Conservation (phyloP, 1,284 basidiomycete genomes). For the Hemileia vastatrix region DNA sequence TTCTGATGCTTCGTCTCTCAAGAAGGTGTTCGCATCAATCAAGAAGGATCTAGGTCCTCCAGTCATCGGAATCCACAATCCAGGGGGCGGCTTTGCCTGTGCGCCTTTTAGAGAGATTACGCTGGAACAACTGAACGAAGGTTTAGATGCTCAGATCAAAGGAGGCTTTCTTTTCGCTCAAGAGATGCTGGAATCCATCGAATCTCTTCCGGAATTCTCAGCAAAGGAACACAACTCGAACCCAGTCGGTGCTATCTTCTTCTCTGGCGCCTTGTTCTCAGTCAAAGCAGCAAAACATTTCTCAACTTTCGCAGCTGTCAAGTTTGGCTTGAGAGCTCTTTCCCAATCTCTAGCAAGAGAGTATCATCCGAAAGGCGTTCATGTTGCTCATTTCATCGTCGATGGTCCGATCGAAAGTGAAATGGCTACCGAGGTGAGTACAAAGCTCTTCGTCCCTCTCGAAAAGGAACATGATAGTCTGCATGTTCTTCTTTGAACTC, state of each 20-base stretch:
- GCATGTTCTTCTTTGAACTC: too few species aligned
- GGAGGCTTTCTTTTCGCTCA: conserved; percentile 19
- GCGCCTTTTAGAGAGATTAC: too few species aligned
- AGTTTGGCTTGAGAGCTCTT: conserved; percentile 29
- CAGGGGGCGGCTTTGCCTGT: too few species aligned
- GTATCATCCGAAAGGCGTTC: conserved; percentile 29
- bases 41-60: too few species aligned
- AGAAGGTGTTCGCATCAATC: too few species aligned
- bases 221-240: not conserved
- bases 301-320: conserved; percentile 19
- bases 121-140: too few species aligned
- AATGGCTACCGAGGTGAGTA: too few species aligned
- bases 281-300: conserved; percentile 11
- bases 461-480: too few species aligned
- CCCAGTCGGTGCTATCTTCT: conserved; percentile 6
- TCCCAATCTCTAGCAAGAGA: conserved; percentile 29
- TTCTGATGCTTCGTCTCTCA: too few species aligned
- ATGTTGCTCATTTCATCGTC: conserved; percentile 31
- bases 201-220: not conserved
- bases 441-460: not conserved
- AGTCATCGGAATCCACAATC: too few species aligned
- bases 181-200: conserved; percentile 7
- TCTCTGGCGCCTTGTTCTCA: conserved; percentile 15
- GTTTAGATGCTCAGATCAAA: not conserved
- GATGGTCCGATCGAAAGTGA: conserved; percentile 30